phyloP scores from a whole-genome alignment of 169 alveolate species.

The Cryptosporidium sp. region DNA sequence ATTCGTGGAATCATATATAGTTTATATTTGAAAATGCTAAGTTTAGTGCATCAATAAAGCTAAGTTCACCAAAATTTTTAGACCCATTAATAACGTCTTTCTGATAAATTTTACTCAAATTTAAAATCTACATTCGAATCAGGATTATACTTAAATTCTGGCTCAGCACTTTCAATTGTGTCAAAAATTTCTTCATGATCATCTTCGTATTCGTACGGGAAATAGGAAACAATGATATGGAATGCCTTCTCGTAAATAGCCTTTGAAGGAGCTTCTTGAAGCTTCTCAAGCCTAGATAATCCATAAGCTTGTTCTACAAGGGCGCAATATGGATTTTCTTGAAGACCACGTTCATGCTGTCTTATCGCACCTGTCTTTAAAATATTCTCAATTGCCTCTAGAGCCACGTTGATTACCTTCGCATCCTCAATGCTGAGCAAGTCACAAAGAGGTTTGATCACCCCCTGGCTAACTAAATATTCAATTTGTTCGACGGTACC shows the following conservation, averaged over 20 bases:
- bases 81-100: neutral
- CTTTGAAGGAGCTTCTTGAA: conserved; percentile 84
- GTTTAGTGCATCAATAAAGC: neutral
- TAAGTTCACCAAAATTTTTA: neutral
- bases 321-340: conserved; percentile 87
- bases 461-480: conserved; percentile 90
- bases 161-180: conserved; percentile 2
- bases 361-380: conserved; percentile 89
- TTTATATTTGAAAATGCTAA: neutral
- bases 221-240: conserved; percentile 82
- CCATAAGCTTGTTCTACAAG: conserved; percentile 87
- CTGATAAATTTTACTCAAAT: conserved; percentile 14
- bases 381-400: conserved; percentile 93
- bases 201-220: conserved; percentile 74
- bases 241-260: conserved; percentile 85
- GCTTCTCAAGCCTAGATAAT: conserved; percentile 82
- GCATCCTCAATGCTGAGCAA: conserved; percentile 90
- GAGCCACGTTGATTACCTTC: conserved; percentile 90
- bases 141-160: conserved; percentile 51
- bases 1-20: neutral
- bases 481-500: conserved; percentile 90
- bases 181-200: conserved; percentile 53
- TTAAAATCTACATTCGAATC: conserved; percentile 28
- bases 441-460: conserved; percentile 90
- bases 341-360: conserved; percentile 83